These are phyloP conservation scores for Diaporthe vexans DNA, from an alignment of 2,329 filamentous ascomycete genomes.

Conservation along the genomic window DNA sequence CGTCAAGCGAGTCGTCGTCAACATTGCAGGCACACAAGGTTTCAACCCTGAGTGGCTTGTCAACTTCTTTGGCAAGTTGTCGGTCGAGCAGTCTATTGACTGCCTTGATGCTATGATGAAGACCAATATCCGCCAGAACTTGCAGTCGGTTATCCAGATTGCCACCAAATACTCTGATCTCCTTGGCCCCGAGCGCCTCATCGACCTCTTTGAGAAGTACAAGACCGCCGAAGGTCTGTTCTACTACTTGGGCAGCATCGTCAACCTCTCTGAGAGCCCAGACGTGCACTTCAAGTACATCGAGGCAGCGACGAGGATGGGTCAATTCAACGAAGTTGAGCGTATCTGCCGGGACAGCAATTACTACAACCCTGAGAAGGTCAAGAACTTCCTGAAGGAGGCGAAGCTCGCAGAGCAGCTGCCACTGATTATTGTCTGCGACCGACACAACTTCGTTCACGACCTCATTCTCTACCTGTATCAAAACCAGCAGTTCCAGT, in stretches of 20 bases:
- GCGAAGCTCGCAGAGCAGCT: constrained; percentile 92
- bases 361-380: constrained; percentile 91
- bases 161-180: constrained; percentile 98
- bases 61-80: constrained; percentile 93
- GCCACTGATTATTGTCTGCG: constrained; percentile 97
- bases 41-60: constrained; percentile 93
- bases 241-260: constrained; percentile 98
- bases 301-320: constrained; percentile 93
- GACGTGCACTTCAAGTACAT: constrained; percentile 99
- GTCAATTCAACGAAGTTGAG: constrained; percentile 95
- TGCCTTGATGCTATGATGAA: constrained; percentile 97
- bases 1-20: constrained; percentile 91
- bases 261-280: constrained; percentile 94
- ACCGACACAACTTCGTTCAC: constrained; percentile 99
- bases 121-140: constrained; percentile 95
- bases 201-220: constrained; percentile 97
- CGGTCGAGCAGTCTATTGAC: constrained; percentile 94
- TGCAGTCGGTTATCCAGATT: constrained; percentile 94
- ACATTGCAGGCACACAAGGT: constrained; percentile 85
- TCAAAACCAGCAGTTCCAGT: constrained; percentile 99
- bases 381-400: constrained; percentile 99
- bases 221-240: constrained; percentile 96
- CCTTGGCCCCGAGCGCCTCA: constrained; percentile 86
- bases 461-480: constrained; percentile 97
- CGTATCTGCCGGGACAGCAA: constrained; percentile 96